Evolutionary conservation across 2,329 filamentous ascomycete genomes (phyloP), one percentile per base, ranked within the genome.

Genomic region (Talaromyces sp.): DNA sequence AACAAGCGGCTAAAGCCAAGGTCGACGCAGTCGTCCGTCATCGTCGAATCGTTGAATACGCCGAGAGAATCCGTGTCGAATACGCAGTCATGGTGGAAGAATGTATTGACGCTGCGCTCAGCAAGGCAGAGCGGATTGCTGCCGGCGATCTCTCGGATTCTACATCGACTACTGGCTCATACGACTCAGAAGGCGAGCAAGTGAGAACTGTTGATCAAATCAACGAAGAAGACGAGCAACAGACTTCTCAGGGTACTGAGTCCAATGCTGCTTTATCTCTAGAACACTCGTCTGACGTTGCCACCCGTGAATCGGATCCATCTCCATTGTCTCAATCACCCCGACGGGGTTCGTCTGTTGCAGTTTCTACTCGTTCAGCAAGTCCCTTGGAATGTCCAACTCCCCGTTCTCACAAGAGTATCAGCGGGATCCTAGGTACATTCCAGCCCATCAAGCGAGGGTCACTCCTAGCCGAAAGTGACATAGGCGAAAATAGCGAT

Each of bases 11-110:
- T 25, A 89, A 86, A 67, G 84, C 88, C 45, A 99, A 99, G 71
- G 89, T 97, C 1, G 94, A 99, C 67, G 89, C 93, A 4, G 89
- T 97, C 6, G 86, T 95, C 63, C 89, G 94, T 35, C 91, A 97
- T 72, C 87, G 93, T 53, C 87, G 88, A 65, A 96, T 97, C 53
- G 86, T 99, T 33, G 94, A 99, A 71, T 99, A 99, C 70, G 87
- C 92, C 0, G 94, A 99, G 75, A 87, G 95, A 33, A 96, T 99
- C 63, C 89, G 95, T 3, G 83, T 97, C 48, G 94, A 99, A 68
- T 96, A 97, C 67, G 89, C 93, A 28, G 84, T 95, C 25, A 81
- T 97, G 59, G 93, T 99, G 2, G 91, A 97, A 68, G 91, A 97
- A 66, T 99, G 94, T 70, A 96, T 99, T 54, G 88, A 95, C 60